Conservation (phyloP, 1,284 basidiomycete species). For the Naganishia sp. region DNA sequence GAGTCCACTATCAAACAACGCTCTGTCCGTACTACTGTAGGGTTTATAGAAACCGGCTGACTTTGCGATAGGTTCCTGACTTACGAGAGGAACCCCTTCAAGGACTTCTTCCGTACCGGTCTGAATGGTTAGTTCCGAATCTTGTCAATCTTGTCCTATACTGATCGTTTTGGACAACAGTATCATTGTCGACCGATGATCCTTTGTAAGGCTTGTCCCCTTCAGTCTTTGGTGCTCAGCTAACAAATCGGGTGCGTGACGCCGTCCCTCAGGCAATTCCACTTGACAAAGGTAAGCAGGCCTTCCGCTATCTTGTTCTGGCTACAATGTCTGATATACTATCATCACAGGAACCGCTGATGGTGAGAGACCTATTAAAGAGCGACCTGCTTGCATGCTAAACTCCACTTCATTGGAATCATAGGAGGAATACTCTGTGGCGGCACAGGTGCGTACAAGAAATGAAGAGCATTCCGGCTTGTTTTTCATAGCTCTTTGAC, state of each 20-base stretch:
- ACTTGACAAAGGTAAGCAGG: constrained; percentile 79
- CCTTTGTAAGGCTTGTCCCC: constrained; percentile 56
- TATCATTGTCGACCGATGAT: constrained; percentile 94
- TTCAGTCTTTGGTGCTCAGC: neutral
- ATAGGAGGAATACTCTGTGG: constrained; percentile 96
- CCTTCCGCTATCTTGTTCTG: neutral
- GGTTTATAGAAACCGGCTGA: neutral
- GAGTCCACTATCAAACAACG: constrained; percentile 97
- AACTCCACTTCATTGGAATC: constrained; percentile 60
- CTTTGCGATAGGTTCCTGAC: constrained; percentile 44
- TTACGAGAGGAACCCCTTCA: constrained; percentile 95
- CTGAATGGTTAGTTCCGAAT: constrained; percentile 62
- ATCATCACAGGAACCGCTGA: constrained; percentile 66
- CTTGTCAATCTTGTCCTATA: neutral
- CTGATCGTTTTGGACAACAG: constrained; percentile 44
- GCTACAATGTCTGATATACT: neutral
- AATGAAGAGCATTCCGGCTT: neutral
- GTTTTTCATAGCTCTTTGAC: constrained; percentile 2
- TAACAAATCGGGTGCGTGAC: neutral
- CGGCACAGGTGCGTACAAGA: constrained; percentile 72
- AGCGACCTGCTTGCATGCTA: neutral
- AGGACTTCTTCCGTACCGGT: constrained; percentile 94
- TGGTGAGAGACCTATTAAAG: constrained; percentile 3
- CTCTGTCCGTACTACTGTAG: constrained; percentile 57
- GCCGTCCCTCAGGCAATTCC: constrained; percentile 66